These are phyloP conservation scores for Colletotrichum sp. DNA, from an alignment of 2,329 filamentous ascomycete genomes.

Conservation along the genomic window DNA sequence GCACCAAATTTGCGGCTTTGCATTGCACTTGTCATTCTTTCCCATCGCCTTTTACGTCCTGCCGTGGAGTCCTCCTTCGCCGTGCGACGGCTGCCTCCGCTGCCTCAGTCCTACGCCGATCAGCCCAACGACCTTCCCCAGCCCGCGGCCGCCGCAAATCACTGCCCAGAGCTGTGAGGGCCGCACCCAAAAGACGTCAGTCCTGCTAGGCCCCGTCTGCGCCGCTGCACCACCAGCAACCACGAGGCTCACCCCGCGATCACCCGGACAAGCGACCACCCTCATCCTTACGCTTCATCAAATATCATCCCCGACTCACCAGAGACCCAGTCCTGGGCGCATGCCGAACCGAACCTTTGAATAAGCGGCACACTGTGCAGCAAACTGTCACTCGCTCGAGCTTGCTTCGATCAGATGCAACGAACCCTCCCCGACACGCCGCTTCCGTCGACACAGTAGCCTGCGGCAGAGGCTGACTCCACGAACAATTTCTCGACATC, in stretches of 20 bases:
- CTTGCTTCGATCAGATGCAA: slow-evolving; percentile 14
- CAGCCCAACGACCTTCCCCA: slow-evolving; percentile 10
- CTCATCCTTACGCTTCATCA: not conserved
- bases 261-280: slow-evolving; percentile 6
- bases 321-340: not conserved
- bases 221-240: slow-evolving; percentile 1
- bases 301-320: not conserved
- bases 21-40: not conserved
- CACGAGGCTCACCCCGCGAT: slow-evolving; percentile 14
- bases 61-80: not conserved
- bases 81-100: not conserved
- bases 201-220: slow-evolving; percentile 6
- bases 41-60: not conserved
- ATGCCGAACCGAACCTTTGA: not conserved
- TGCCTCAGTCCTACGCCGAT: not conserved
- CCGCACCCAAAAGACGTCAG: slow-evolving; percentile 9
- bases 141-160: not conserved
- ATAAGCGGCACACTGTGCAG: not conserved
- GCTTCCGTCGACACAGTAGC: slow-evolving; percentile 11
- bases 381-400: not conserved
- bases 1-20: not conserved
- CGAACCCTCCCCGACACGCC: not conserved
- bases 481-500: not conserved
- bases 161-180: not conserved
- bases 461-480: not conserved